phyloP scores from a whole-genome alignment of 139 green algal species.

The Helicosporidium sp. region DNA sequence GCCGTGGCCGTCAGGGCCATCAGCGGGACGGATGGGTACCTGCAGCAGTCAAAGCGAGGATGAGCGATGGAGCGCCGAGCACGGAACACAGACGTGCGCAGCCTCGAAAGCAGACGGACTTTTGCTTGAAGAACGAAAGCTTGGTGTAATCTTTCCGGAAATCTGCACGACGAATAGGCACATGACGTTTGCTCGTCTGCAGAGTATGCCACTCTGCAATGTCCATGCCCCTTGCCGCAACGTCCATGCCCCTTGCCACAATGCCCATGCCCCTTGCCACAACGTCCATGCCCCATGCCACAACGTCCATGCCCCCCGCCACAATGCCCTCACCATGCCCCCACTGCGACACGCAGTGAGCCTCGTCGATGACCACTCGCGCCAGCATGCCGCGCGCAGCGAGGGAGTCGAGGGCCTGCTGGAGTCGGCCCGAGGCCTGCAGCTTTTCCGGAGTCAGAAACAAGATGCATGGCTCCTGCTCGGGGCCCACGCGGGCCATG shows the following conservation, averaged over 20 bases:
- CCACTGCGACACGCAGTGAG: slow-evolving; percentile 90
- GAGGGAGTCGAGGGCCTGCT: slow-evolving; percentile 41
- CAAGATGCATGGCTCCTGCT: slow-evolving; percentile 42
- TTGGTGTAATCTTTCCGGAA: slow-evolving; percentile 76
- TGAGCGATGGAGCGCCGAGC: neutral
- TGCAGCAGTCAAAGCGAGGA: slow-evolving; percentile 9
- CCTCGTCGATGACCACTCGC: slow-evolving; percentile 78
- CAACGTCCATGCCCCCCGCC: neutral
- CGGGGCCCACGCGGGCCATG: slow-evolving; percentile 3
- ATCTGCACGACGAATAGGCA: slow-evolving; percentile 63
- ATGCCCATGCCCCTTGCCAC: neutral
- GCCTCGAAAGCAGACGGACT: slow-evolving; percentile 6
- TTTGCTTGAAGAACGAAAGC: slow-evolving; percentile 54
- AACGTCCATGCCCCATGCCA: neutral
- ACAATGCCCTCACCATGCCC: slow-evolving; percentile 35
- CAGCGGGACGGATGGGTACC: slow-evolving; percentile 46
- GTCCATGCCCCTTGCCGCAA: too few species aligned
- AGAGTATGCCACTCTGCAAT: too few species aligned
- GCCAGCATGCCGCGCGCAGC: slow-evolving; percentile 26
- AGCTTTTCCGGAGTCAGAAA: slow-evolving; percentile 84
- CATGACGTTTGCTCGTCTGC: too few species aligned
- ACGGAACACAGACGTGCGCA: neutral
- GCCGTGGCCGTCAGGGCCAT: slow-evolving; percentile 76
- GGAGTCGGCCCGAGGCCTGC: slow-evolving; percentile 29
- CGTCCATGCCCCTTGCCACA: too few species aligned